These are phyloP conservation scores for Acacia pycnantha DNA, from an alignment of 331 rosid genomes.

Conservation along the genomic window DNA sequence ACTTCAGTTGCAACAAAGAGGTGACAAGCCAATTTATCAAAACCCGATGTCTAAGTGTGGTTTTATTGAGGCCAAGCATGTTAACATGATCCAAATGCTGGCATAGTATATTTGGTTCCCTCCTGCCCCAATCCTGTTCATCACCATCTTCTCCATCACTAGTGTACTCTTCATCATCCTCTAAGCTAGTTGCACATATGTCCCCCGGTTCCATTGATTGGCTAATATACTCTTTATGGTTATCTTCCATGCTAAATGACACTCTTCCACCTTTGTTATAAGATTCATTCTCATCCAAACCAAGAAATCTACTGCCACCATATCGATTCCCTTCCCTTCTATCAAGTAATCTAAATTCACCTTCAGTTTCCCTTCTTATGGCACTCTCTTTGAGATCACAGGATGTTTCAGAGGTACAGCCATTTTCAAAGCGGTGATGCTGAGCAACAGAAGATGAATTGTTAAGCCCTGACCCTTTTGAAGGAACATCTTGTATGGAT, in stretches of 20 bases:
- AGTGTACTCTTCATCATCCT: conserved; percentile 62
- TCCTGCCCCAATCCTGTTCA: conserved; percentile 81
- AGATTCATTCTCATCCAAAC: conserved; percentile 72
- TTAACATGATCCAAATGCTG: conserved; percentile 80
- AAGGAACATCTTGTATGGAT: conserved; percentile 27
- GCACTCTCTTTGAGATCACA: conserved; percentile 81
- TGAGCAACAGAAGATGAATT: conserved; percentile 43
- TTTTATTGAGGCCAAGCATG: conserved; percentile 90
- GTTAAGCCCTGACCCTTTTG: conserved; percentile 45
- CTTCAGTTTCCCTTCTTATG: conserved; percentile 96
- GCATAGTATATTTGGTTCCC: conserved; percentile 78
- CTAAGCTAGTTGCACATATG: conserved; percentile 62
- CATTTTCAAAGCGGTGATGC: conserved; percentile 58
- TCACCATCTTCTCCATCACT: conserved; percentile 86
- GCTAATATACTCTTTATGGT: conserved; percentile 49
- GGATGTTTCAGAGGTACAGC: conserved; percentile 54
- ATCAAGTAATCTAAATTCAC: conserved; percentile 87
- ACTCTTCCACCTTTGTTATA: conserved; percentile 75
- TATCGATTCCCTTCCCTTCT: conserved; percentile 72
- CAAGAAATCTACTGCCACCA: conserved; percentile 69
- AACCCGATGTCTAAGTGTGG: conserved; percentile 79
- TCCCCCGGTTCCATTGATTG: conserved; percentile 61
- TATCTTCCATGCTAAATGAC: conserved; percentile 83
- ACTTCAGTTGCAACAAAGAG: conserved; percentile 75
- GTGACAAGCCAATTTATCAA: conserved; percentile 96